Percentiles rank a stretch among this genome's conserved stretches.
Conservation (phyloP, 192 early-diverging fungal genomes). For the Linnemannia zychae region DNA sequence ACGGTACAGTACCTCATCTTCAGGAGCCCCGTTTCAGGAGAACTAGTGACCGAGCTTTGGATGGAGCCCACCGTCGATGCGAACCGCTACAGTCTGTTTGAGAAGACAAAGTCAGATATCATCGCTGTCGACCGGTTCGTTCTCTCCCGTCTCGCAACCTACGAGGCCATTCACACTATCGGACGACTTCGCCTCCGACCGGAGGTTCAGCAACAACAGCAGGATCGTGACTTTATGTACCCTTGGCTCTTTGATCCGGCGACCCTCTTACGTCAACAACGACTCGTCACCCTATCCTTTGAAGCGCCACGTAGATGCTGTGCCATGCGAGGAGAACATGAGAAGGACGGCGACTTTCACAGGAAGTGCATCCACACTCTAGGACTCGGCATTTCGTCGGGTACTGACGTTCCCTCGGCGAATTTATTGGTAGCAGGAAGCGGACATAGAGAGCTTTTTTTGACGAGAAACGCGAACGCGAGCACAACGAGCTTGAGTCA, state of each 20-base stretch:
- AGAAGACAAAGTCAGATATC: constrained; percentile 31
- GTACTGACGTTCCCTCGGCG: background rate
- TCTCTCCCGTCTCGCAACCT: constrained; percentile 67
- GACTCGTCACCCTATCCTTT: constrained; percentile 43
- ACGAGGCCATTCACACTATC: constrained; percentile 65
- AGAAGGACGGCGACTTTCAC: background rate
- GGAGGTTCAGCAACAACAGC: constrained; percentile 11
- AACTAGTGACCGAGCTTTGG: constrained; percentile 68
- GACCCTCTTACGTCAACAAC: constrained; percentile 41
- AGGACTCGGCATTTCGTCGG: constrained; percentile 11
- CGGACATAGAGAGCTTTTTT: constrained; percentile 12
- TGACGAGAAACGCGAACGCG: constrained; percentile 34
- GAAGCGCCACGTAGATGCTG: constrained; percentile 23
- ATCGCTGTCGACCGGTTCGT: constrained; percentile 55
- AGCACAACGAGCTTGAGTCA: constrained; percentile 45
- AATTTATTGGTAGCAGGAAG: constrained; percentile 3
- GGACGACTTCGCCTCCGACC: constrained; percentile 48
- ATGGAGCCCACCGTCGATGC: constrained; percentile 64
- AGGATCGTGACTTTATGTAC: constrained; percentile 45
- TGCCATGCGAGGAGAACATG: background rate
- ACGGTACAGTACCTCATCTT: constrained; percentile 67
- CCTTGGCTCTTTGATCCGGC: constrained; percentile 55
- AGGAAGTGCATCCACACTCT: constrained; percentile 38
- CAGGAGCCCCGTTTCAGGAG: constrained; percentile 53
- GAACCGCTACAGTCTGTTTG: constrained; percentile 30